A percentile compares a stretch with the other conserved stretches of the same genome.
Evolutionary conservation across 306 rosid species (phyloP).

Genomic region (Cucurbita argyrosperma): DNA sequence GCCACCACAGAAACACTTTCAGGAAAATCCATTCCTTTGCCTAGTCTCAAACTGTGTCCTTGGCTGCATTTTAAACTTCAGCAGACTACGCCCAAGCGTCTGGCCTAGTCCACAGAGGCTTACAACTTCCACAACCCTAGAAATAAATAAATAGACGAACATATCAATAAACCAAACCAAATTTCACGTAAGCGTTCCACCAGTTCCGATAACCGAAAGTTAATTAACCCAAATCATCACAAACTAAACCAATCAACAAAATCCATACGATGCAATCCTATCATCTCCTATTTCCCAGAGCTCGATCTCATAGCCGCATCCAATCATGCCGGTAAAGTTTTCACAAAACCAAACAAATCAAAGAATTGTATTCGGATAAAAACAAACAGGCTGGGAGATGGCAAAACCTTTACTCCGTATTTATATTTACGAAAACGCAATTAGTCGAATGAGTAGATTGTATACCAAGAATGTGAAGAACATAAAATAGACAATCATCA

Average conservation of each 20-base stretch:
- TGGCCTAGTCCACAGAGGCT: constrained; percentile 5
- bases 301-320: neutral
- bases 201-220: neutral
- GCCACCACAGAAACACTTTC: neutral
- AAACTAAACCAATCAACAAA: neutral
- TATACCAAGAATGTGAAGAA: neutral
- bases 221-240: neutral
- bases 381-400: neutral
- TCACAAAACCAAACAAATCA: neutral
- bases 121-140: neutral
- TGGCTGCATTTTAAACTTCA: constrained; percentile 1
- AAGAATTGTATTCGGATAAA: neutral
- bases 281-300: neutral
- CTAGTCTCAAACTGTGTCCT: neutral
- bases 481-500: neutral
- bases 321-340: neutral
- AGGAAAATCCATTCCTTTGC: neutral
- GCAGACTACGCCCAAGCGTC: neutral
- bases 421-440: neutral
- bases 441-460: neutral
- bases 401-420: neutral
- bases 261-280: neutral
- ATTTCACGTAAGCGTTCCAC: neutral
- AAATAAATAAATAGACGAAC: neutral
- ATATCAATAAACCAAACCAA: neutral